phyloP scores from a whole-genome alignment of 2,329 filamentous ascomycete species.

The Fusarium musae region DNA sequence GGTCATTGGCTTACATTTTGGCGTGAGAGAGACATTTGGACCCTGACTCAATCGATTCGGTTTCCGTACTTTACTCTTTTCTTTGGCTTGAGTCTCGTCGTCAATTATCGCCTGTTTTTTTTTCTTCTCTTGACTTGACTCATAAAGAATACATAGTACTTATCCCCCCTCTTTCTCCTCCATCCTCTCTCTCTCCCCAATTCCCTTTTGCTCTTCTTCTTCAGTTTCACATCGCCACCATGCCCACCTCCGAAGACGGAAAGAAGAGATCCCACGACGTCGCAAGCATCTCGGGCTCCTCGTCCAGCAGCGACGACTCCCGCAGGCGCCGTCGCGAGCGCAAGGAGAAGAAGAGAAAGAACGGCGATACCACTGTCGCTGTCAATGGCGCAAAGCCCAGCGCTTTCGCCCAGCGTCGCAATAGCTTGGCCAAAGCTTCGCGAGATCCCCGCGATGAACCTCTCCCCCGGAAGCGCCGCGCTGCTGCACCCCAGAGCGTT shows the following conservation, averaged over 20 bases:
- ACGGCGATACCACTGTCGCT: slow-evolving; percentile 39
- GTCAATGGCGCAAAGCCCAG: slow-evolving; percentile 45
- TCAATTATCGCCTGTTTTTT: not conserved
- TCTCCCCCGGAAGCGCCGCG: slow-evolving; percentile 54
- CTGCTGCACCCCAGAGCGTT: not conserved
- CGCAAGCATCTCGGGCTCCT: slow-evolving; percentile 45
- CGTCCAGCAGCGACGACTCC: slow-evolving; percentile 47
- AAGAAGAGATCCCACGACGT: slow-evolving; percentile 47
- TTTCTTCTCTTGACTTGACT: not conserved
- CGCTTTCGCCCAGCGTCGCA: slow-evolving; percentile 56
- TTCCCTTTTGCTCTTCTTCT: not conserved
- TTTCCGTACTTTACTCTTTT: slow-evolving; percentile 5
- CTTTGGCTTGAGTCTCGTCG: not conserved
- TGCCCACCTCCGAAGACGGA: slow-evolving; percentile 45
- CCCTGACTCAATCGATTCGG: slow-evolving; percentile 31
- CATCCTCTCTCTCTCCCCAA: not conserved
- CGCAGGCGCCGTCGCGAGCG: slow-evolving; percentile 46
- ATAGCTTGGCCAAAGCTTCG: slow-evolving; percentile 70
- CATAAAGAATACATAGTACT: not conserved
- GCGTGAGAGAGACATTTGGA: slow-evolving; percentile 11
- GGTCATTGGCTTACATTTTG: slow-evolving; percentile 9
- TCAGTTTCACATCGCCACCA: slow-evolving; percentile 18
- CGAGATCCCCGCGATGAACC: slow-evolving; percentile 69
- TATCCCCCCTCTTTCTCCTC: not conserved
- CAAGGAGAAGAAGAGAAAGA: slow-evolving; percentile 35